Conservation (phyloP, 2,329 filamentous ascomycete species). For the Calonectria montana region DNA sequence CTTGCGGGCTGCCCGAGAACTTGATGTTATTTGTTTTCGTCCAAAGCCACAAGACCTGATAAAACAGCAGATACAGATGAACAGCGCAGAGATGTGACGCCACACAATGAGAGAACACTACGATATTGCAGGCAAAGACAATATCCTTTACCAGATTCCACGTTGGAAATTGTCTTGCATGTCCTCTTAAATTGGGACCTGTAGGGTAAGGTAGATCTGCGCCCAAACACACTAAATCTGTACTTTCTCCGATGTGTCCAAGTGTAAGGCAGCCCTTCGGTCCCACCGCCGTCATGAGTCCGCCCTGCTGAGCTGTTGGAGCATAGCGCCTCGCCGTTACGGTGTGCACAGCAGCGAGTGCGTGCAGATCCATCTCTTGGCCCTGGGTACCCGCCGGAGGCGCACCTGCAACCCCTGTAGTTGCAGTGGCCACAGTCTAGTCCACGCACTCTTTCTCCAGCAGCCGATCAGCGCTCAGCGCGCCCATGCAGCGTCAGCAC, state of each 20-base stretch:
- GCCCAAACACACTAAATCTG: neutral
- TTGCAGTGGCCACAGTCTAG: neutral
- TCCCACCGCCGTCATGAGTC: neutral
- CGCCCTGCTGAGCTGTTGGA: constrained; percentile 6
- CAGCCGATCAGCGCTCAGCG: constrained; percentile 1
- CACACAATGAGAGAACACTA: neutral
- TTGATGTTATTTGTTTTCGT: neutral
- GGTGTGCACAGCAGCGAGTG: neutral
- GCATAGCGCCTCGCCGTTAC: neutral
- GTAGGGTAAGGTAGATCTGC: neutral
- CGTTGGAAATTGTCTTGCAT: neutral
- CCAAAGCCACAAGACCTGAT: neutral
- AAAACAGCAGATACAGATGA: neutral
- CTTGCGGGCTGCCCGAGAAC: constrained; percentile 1
- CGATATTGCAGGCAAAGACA: neutral
- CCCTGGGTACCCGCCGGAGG: constrained; percentile 16
- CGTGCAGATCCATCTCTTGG: neutral
- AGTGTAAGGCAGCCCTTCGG: constrained; percentile 4
- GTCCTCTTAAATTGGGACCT: neutral
- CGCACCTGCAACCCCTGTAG: constrained; percentile 17
- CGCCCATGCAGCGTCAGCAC: constrained; percentile 8
- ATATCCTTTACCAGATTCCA: neutral
- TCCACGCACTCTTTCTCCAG: constrained; percentile 5
- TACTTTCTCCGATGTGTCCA: constrained; percentile 1
- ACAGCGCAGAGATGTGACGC: neutral